Base-by-base conservation (phyloP, 352 stramenopile species). In the Phytopythium mirpurense region DNA sequence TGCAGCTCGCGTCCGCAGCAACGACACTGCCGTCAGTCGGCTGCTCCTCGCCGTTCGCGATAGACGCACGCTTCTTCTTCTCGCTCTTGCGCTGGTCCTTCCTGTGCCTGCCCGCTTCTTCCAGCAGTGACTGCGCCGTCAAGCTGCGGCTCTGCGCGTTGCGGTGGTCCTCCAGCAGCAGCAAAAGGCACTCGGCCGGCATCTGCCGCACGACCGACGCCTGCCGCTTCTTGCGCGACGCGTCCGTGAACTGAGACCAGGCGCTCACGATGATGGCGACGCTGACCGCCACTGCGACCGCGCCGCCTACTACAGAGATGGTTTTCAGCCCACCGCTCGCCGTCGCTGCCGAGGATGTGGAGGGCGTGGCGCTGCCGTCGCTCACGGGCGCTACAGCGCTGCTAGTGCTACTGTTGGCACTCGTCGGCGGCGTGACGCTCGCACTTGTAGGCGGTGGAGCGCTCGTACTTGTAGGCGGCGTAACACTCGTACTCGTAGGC, bases 211-310 rank as follows among this genome's bases (percentile, higher is more conserved):
- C 78, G 2, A 75, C 72, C 40, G 78, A 71, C n/a, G 82, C 73
- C 58, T 94, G 84, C 6, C 67, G 74, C 51, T 63, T 79, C 45
- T 78, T 74, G 32, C 63, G 84, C 4, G 76, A 74, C 40, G 58
- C 82, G 11, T 91, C 82, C 5, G 78, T 88, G 64, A 90, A 93
- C 48, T 89, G 74, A 1, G 80, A 88, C 84, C 84, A 94, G 4
- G 82, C 84, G 56, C 71, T 85, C 23, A 93, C 78, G 32, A 87
- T 82, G 32, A 94, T 34, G 7, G 84, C 84, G 19, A 92, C 74
- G 31, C 82, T 86, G 43, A 83, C 84, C 21, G 82, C 82, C 27
- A 94, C 72, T 19, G 80, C 82, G 18, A 93, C 80, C 24, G 84
- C 84, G 27, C 84, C 84, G 50, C 84, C 84, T 1, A 94, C 72